These are phyloP conservation scores for Boletus sp. DNA, from an alignment of 768 basidiomycete species.

Conservation along the genomic window DNA sequence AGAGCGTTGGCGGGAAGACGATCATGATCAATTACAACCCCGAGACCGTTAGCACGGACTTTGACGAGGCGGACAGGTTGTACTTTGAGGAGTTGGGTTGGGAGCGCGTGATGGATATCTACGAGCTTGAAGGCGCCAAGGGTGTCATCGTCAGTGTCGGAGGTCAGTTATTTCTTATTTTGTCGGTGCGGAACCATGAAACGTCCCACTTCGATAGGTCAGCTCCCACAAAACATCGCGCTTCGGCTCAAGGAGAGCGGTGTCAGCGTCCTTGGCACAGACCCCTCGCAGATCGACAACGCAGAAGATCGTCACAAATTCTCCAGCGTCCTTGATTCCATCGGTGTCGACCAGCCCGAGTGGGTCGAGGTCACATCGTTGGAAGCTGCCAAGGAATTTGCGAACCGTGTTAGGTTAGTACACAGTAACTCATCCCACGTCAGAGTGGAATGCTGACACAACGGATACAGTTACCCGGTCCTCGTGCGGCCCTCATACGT, in stretches of 20 bases:
- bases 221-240: slow-evolving; percentile 98
- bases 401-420: slow-evolving; percentile 65
- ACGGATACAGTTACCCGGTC: slow-evolving; percentile 76
- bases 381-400: slow-evolving; percentile 89
- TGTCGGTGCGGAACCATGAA: neutral
- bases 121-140: slow-evolving; percentile 88
- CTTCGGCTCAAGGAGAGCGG: slow-evolving; percentile 87
- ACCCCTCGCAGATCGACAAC: slow-evolving; percentile 91
- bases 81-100: slow-evolving; percentile 99
- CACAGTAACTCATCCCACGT: neutral
- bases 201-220: slow-evolving; percentile 49
- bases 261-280: slow-evolving; percentile 93
- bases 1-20: slow-evolving; percentile 57
- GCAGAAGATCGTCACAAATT: slow-evolving; percentile 99
- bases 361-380: slow-evolving; percentile 91
- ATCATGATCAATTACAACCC: slow-evolving; percentile 99
- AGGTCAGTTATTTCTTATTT: slow-evolving; percentile 47
- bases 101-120: slow-evolving; percentile 99
- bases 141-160: slow-evolving; percentile 97
- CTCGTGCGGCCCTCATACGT: slow-evolving; percentile 98
- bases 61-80: slow-evolving; percentile 97
- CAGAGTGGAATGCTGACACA: neutral
- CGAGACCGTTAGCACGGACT: slow-evolving; percentile 98
- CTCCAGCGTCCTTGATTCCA: slow-evolving; percentile 90
- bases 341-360: slow-evolving; percentile 95